Base-by-base conservation (phyloP, 2,329 filamentous ascomycete genomes). In the Fusarium pilosicola region DNA sequence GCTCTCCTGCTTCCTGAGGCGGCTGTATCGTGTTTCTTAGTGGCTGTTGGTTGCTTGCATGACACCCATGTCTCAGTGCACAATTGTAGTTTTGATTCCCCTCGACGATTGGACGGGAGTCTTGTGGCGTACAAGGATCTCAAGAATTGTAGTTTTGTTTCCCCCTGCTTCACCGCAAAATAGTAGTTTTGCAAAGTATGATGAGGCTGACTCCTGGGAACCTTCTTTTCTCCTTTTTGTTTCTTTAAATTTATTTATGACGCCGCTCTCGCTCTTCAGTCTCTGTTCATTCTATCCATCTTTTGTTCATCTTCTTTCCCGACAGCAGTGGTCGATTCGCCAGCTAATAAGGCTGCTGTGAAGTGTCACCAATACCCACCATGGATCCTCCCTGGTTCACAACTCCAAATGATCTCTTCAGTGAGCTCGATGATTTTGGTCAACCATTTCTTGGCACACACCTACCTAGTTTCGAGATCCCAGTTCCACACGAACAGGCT, bases 91-190 rank as follows among this genome's bases (percentile, higher is more conserved):
- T 59, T 49, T 59, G 42, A 5, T 3, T 26, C 13, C 4, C 32
- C 3, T 22, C 18, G 24, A n/a, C 30, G 30, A 38, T 41, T 38
- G 62, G n/a, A 17, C 5, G 10, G 2, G 1, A 44, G 22, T 15
- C 14, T 10, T 34, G 39, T 65, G 39, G 57, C 46, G 41, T n/a
- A 13, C 28, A 24, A 5, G 34, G 28, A 38, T 5, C 22, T 7
- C 4, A 46, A 14, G 32, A 65, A 65, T 65, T 56, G 63, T 41
- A 11, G 58, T 64, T 64, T 64, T 56, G 48, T 41, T 30, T 7
- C 13, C 28, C 46, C 18, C 17, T 13, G 15, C 20, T 32, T n/a
- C 24, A 55, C 51, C 28, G 44, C 30, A 28, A 49, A 49, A 60
- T 64, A 51, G 61, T 49, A 60, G 24, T 63, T 63, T 59, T 63